phyloP scores from a whole-genome alignment of 1,139 yeast species.

The Kodamaea sp. region DNA sequence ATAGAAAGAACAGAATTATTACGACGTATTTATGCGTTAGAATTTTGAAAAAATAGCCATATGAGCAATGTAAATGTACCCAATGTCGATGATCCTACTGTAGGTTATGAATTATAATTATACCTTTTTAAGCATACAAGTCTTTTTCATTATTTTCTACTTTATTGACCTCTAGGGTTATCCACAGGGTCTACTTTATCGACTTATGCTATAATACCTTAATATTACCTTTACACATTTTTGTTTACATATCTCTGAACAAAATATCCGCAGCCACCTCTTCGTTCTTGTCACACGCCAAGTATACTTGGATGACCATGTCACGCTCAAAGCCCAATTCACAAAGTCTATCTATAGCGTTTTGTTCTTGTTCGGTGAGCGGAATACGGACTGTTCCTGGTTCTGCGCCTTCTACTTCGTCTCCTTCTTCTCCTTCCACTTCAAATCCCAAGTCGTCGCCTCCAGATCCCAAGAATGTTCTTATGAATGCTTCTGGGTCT shows the following conservation, averaged over 20 bases:
- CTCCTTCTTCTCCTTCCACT: slow-evolving; percentile 32
- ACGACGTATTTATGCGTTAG: too few relatives aligned
- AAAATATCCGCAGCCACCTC: slow-evolving; percentile 93
- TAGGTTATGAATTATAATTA: too few relatives aligned
- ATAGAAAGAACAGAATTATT: too few relatives aligned
- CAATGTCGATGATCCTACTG: too few relatives aligned
- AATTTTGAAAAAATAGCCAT: too few relatives aligned
- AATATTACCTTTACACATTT: too few relatives aligned
- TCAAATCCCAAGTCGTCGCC: slow-evolving; percentile 51
- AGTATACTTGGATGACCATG: slow-evolving; percentile 87
- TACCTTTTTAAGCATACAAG: too few relatives aligned
- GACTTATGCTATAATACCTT: too few relatives aligned
- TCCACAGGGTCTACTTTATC: too few relatives aligned
- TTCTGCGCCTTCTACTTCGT: slow-evolving; percentile 30
- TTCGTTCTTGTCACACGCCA: slow-evolving; percentile 98
- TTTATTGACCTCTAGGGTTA: too few relatives aligned
- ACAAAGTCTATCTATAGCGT: slow-evolving; percentile 82
- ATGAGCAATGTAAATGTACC: too few relatives aligned
- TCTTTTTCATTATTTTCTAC: too few relatives aligned
- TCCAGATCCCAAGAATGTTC: slow-evolving; percentile 64
- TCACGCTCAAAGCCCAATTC: slow-evolving; percentile 91
- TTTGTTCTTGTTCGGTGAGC: slow-evolving; percentile 81
- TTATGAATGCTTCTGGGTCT: slow-evolving; percentile 84
- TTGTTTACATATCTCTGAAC: slow-evolving; percentile 51
- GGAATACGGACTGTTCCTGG: slow-evolving; percentile 56